Evolutionary conservation across 2,329 filamentous ascomycete genomes (phyloP), one percentile per base, ranked within the genome.

Genomic region (Aspergillus melleus): DNA sequence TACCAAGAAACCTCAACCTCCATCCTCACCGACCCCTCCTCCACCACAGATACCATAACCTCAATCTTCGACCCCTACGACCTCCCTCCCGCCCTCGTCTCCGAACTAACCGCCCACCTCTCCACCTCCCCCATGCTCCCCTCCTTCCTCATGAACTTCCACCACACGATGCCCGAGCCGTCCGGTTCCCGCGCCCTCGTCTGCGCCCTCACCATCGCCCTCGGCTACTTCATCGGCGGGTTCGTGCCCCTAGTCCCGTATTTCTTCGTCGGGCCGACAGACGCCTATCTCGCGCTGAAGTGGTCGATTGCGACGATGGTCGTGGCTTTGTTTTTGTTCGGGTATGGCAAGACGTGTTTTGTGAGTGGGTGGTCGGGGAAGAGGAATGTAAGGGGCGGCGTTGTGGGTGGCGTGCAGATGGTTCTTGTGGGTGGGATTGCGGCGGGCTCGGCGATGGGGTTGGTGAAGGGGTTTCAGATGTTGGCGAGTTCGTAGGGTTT

Each of bases 231-330:
- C 57, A 69, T 77, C 59, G 76, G 79, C 55, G 79, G 79, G 2
- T 77, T 81, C 49, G 73, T 81, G 14, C 82, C 83, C 6, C 76
- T 85, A 64, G 73, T 84, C 0, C 83, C 83, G 0, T 85, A 85
- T 67, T 84, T 85, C 62, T 77, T 77, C 88, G 64, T 96, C 85
- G 58, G 92, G 84, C 66, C 87, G 81, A 49, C 93, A 88, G 75
- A 97, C 91, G 63, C 90, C 82, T 81, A 94, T 92, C 74, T 96
- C 89, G 63, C 94, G 83, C 66, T 88, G 49, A 79, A 77, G 61
- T 78, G 77, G 67, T 83, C 80, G n/a, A 82, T 84, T 55, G 79
- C 76, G n/a, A 78, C 83, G 16, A 84, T 83, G 64, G 76, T 73
- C 1, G 63, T 83, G 20, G 77, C 81, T 1, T 69, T 85, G 29